These are phyloP conservation scores for Penicillium corylophilum DNA, from an alignment of 2,329 filamentous ascomycete genomes.

Conservation along the genomic window DNA sequence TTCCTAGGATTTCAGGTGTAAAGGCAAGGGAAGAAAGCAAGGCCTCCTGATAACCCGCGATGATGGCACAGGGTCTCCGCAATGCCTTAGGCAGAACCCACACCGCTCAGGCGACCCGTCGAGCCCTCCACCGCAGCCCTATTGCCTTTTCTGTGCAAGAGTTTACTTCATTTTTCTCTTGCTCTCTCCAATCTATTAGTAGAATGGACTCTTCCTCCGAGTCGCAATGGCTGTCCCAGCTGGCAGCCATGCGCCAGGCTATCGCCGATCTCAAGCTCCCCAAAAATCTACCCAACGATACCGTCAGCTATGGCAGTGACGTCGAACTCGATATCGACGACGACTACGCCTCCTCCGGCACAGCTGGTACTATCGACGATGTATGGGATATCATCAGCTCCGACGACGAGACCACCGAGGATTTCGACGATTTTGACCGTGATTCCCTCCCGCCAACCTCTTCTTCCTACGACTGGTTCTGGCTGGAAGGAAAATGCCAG, in stretches of 20 bases:
- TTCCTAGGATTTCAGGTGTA: not conserved
- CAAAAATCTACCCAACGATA: constrained; percentile 46
- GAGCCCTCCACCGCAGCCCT: constrained; percentile 14
- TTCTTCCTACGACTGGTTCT: constrained; percentile 58
- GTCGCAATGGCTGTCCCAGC: constrained; percentile 78
- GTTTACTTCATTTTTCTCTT: not conserved
- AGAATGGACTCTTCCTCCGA: constrained; percentile 41
- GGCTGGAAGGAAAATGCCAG: constrained; percentile 70
- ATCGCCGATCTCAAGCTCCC: constrained; percentile 69
- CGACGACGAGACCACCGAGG: constrained; percentile 65
- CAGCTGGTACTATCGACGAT: constrained; percentile 62
- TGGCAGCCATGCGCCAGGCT: constrained; percentile 81
- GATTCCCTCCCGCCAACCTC: constrained; percentile 28
- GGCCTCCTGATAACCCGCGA: constrained; percentile 12
- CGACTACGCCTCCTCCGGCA: constrained; percentile 55
- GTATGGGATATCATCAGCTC: constrained; percentile 91
- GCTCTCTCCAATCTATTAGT: too few species aligned
- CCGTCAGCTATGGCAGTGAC: constrained; percentile 53
- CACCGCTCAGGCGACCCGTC: constrained; percentile 15
- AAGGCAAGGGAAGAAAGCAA: not conserved
- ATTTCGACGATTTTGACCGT: constrained; percentile 57
- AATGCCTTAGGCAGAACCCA: constrained; percentile 12
- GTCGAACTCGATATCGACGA: constrained; percentile 61
- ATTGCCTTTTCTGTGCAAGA: constrained; percentile 8
- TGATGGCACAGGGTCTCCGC: constrained; percentile 15